phyloP scores from a whole-genome alignment of 1,284 basidiomycete species.

The Apiotrichum montevideense region DNA sequence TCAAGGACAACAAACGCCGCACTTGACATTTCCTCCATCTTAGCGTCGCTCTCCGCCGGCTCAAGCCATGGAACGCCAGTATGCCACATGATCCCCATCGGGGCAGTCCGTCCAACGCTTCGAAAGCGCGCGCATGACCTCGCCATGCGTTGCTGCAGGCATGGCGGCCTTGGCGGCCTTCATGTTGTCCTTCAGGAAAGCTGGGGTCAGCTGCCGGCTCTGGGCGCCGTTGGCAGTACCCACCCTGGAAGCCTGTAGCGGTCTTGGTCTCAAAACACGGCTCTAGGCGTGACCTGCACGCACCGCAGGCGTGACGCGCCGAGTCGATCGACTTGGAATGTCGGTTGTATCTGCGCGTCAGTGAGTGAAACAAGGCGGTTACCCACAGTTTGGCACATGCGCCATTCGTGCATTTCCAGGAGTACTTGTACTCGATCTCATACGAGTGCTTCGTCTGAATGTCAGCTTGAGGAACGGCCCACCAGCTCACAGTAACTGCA shows the following conservation, averaged over 20 bases:
- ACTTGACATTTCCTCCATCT: too few species aligned
- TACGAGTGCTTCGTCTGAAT: slow-evolving; percentile 42
- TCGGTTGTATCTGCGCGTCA: slow-evolving; percentile 29
- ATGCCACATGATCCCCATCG: slow-evolving; percentile 12
- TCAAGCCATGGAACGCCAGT: slow-evolving; percentile 8
- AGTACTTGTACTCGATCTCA: slow-evolving; percentile 42
- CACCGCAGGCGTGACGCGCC: slow-evolving; percentile 33
- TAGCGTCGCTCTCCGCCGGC: too few species aligned
- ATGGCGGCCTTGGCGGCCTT: slow-evolving; percentile 36
- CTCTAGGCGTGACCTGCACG: slow-evolving; percentile 30
- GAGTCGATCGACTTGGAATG: slow-evolving; percentile 43
- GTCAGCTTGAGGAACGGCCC: background rate
- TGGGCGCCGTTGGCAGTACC: slow-evolving; percentile 24
- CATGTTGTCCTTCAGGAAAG: slow-evolving; percentile 40
- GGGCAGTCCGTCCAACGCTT: slow-evolving; percentile 32
- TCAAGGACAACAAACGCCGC: too few species aligned
- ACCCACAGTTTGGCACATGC: slow-evolving; percentile 28
- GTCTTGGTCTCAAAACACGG: slow-evolving; percentile 35
- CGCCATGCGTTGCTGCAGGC: slow-evolving; percentile 32
- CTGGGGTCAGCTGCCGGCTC: slow-evolving; percentile 11
- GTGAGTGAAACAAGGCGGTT: too few species aligned
- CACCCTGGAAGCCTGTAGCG: slow-evolving; percentile 34
- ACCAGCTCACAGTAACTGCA: slow-evolving; percentile 35
- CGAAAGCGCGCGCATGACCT: slow-evolving; percentile 40
- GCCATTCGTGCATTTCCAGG: slow-evolving; percentile 37